These are phyloP conservation scores for Escovopsis sp. DNA, from an alignment of 2,329 filamentous ascomycete species.

Conservation along the genomic window DNA sequence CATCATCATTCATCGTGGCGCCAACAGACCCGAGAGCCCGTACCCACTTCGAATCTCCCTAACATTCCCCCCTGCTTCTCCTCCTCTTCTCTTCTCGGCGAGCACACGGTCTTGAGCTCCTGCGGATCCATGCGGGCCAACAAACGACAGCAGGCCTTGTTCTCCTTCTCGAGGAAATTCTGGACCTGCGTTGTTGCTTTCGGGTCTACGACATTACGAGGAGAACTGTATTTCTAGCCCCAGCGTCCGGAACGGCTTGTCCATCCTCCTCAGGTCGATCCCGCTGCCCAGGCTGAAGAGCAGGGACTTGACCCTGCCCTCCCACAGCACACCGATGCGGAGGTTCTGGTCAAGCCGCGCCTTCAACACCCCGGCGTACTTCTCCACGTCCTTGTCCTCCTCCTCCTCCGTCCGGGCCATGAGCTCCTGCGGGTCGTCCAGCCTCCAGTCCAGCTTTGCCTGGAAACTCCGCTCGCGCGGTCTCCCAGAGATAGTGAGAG, in stretches of 20 bases:
- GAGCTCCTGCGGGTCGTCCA: slow-evolving; percentile 25
- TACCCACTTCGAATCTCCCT: not conserved
- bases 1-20: too few relatives aligned
- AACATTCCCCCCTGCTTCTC: not conserved
- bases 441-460: slow-evolving; percentile 37
- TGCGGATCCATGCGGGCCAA: not conserved
- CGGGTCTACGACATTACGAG: slow-evolving; percentile 34
- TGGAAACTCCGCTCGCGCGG: slow-evolving; percentile 27
- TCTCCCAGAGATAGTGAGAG: not conserved
- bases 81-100: not conserved
- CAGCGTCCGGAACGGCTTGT: slow-evolving; percentile 63
- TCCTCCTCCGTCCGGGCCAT: not conserved
- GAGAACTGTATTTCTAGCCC: slow-evolving; percentile 75
- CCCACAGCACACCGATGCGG: slow-evolving; percentile 78
- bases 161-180: not conserved
- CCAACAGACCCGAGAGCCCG: too few relatives aligned
- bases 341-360: slow-evolving; percentile 79
- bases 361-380: slow-evolving; percentile 78
- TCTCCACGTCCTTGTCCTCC: slow-evolving; percentile 23
- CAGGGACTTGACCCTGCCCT: slow-evolving; percentile 81
- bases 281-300: slow-evolving; percentile 82
- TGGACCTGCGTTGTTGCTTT: not conserved
- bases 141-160: not conserved
- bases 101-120: not conserved
- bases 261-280: slow-evolving; percentile 61